A percentile compares a stretch with the other conserved stretches of the same genome.
Conservation (phyloP, 495 filamentous ascomycete genomes). For the Lasiosphaeria hispida region DNA sequence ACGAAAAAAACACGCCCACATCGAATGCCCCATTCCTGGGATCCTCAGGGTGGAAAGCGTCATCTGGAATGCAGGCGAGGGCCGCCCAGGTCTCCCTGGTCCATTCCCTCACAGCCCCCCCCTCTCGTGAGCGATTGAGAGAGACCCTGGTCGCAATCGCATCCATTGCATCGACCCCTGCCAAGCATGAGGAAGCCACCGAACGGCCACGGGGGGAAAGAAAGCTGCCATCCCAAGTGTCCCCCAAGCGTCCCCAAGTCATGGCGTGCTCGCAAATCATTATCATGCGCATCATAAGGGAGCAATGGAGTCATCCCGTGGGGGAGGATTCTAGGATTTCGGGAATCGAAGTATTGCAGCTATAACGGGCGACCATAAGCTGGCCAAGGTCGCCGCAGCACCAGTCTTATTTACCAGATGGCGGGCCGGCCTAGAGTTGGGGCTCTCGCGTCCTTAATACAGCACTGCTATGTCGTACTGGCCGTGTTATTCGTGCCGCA, state of each 20-base stretch:
- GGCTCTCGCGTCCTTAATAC: constrained; percentile 3
- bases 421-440: neutral
- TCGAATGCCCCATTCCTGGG: too few relatives aligned
- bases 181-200: constrained; percentile 8
- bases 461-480: neutral
- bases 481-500: neutral
- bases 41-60: neutral
- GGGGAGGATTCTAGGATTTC: neutral
- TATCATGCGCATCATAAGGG: too few relatives aligned
- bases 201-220: constrained; percentile 1
- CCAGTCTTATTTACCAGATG: constrained; percentile 12
- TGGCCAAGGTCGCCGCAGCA: constrained; percentile 4
- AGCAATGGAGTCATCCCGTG: neutral
- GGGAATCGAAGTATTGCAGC: neutral
- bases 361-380: neutral
- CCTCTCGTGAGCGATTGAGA: neutral
- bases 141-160: constrained; percentile 3
- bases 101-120: constrained; percentile 8
- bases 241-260: neutral
- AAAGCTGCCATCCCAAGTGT: neutral
- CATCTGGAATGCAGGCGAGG: constrained; percentile 4
- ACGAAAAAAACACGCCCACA: too few relatives aligned
- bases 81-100: neutral
- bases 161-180: constrained; percentile 12
- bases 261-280: too few relatives aligned